These are phyloP conservation scores for Claviceps pazoutovae DNA, from an alignment of 2,329 filamentous ascomycete genomes.

Conservation along the genomic window DNA sequence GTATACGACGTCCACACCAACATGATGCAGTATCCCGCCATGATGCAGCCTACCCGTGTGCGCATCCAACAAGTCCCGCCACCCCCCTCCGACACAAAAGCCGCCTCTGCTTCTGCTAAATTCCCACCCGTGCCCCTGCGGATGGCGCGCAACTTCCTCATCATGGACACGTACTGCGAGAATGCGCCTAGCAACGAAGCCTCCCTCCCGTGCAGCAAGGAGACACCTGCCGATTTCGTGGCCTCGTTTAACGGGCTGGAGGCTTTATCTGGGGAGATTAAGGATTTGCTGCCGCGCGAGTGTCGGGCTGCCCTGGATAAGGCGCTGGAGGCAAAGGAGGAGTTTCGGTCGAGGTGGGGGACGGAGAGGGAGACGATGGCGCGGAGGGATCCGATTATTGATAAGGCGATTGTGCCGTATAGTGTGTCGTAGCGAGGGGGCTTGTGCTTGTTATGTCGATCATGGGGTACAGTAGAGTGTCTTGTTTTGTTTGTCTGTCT, in stretches of 20 bases:
- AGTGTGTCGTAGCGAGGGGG: slow-evolving; percentile 21
- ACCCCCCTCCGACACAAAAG: slow-evolving; percentile 21
- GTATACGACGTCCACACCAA: slow-evolving; percentile 95
- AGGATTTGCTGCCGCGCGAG: slow-evolving; percentile 50
- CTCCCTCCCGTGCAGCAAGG: slow-evolving; percentile 28
- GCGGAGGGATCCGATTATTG: slow-evolving; percentile 40
- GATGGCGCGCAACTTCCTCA: slow-evolving; percentile 41
- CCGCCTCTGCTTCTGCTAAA: slow-evolving; percentile 11
- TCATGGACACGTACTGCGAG: slow-evolving; percentile 42
- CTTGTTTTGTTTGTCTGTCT: background rate
- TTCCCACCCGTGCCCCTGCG: slow-evolving; percentile 36
- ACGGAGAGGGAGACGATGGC: slow-evolving; percentile 46
- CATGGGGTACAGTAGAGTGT: background rate
- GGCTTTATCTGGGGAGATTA: slow-evolving; percentile 51
- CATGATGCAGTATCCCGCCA: slow-evolving; percentile 70
- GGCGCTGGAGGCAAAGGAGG: slow-evolving; percentile 47
- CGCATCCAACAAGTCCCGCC: slow-evolving; percentile 56
- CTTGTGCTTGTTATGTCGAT: background rate
- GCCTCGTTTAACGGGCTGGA: slow-evolving; percentile 45
- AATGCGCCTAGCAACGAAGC: slow-evolving; percentile 34
- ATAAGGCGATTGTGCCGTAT: slow-evolving; percentile 51
- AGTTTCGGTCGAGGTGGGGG: slow-evolving; percentile 65
- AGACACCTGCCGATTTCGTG: slow-evolving; percentile 32
- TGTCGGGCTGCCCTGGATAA: slow-evolving; percentile 61
- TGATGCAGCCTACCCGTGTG: slow-evolving; percentile 79